Base-by-base conservation (phyloP, 148 eudicot species). In the Dysphania ambrosioides region DNA sequence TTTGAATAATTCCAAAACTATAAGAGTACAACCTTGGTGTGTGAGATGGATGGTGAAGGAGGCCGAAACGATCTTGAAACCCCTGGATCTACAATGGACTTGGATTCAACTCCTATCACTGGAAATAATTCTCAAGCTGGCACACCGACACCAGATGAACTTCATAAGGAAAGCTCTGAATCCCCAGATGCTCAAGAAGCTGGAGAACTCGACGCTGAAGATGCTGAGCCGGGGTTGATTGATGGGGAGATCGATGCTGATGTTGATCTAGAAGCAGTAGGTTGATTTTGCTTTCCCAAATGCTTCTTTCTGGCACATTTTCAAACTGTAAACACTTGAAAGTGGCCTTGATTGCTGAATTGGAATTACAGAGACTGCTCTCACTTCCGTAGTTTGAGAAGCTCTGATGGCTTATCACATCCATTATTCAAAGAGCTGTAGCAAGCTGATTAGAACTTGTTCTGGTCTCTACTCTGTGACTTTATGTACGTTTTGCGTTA, bases 161-260 rank as follows among this genome's bases (percentile, higher is more conserved):
- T 70, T 62, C 90, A 86, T 60, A 92, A 90, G 79, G 87, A 91
- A 66, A 86, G 87, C 76, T 82, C 97, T 7, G 97, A 91, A 59
- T 86, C 86, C 35, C 86, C 86, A 29, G 91, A 75, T 58, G 90
- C 81, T 34, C 85, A 76, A 49, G 98, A 93, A 79, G 84, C 91
- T 0, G 98, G 96, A 2, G 90, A 87, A 79, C 83, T 94, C 23
- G 98, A 93, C 64, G 84, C 85, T 1, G 92, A 87, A 69, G n/a
- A 89, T 51, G 68, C 66, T 40, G 92, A 88, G 82, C 75, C 93
- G 0, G 98, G 92, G 72, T 83, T 87, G 85, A 80, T 88, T 26
- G 97, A 85, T 73, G 97, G 89, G 56, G 98, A 93, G 75, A 91
- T 86, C 1, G 96, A 93, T 80, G 92, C 84, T 38, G 97, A 93